Conservation (phyloP, 345 rosid genomes). For the Syzygium jambos region DNA sequence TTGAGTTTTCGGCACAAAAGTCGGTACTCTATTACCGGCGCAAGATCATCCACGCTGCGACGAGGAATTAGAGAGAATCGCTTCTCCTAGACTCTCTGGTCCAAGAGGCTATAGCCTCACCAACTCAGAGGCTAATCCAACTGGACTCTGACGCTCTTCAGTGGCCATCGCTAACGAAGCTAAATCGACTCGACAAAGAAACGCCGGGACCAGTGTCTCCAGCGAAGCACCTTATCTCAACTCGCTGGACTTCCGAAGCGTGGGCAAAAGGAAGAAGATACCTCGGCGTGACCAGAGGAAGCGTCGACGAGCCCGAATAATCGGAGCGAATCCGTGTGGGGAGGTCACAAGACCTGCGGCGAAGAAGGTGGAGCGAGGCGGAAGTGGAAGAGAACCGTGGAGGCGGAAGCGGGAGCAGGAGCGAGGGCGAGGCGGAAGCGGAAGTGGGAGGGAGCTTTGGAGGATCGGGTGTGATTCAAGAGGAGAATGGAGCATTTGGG, state of each 20-base stretch:
- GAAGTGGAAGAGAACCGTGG: no score
- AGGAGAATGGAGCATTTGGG: no score
- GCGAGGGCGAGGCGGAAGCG: no score
- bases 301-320: no score
- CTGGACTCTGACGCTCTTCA: background rate
- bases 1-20: background rate
- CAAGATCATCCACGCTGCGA: background rate
- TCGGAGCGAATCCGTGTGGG: no score
- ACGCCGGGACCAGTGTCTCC: background rate
- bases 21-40: background rate
- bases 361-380: no score
- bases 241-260: background rate
- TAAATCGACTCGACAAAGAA: background rate
- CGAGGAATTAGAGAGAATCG: background rate
- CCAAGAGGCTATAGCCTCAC: background rate
- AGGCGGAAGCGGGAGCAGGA: no score
- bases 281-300: conserved; percentile 50
- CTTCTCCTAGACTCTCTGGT: background rate
- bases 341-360: no score
- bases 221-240: background rate
- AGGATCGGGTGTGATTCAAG: no score
- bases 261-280: background rate
- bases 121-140: background rate
- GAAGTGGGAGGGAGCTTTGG: no score
- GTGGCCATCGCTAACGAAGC: background rate